Evolutionary conservation across 176 grass and related monocot genomes (phyloP), one percentile per base, ranked within the genome.

Genomic region (Aegilops bicornis): DNA sequence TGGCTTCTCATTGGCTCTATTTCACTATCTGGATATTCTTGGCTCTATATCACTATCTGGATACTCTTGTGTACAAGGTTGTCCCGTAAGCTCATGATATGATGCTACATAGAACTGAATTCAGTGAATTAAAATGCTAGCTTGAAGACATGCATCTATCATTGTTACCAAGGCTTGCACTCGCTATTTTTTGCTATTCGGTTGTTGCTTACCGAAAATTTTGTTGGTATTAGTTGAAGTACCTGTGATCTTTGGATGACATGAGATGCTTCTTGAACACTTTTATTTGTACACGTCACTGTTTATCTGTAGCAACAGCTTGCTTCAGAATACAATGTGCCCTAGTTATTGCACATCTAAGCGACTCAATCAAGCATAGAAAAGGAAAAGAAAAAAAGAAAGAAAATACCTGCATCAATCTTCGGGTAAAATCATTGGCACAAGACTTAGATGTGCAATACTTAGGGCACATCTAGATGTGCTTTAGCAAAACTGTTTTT

Each of bases 171-270:
- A 64, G 37, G 45, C 36, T 76, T n/a, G 14, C 29, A 33, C 27
- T 84, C 70, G 23, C 27, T 32, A 25, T 75, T 33, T 84, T 12
- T 75, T 84, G 36, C 36, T 64, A 63, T 15, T 75, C 62, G 10
- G 10, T 59, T 84, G 36, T n/a, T 47, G 16, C 60, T 63, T 13
- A 30, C 30, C 0, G 0, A 64, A 48, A 17, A 56, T 16, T 47
- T 64, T 47, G 17, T 23, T 84, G 37, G 37, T 48, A 19, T 47
- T 17, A 4, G 31, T 76, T 50, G 6, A 64, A 76, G 30, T 64
- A 16, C 22, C 74, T 76, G 25, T 13, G 27, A 40, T 60, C 5
- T 8, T 13, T 43, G 40, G 25, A 65, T 84, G 71, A 11, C 22
- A 47, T 31, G 75, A 48, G 24, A 35, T 33, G 37, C 39, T 75